phyloP scores from a whole-genome alignment of 371 early-diverging fungal species.

The Syncephalastrum sp. region DNA sequence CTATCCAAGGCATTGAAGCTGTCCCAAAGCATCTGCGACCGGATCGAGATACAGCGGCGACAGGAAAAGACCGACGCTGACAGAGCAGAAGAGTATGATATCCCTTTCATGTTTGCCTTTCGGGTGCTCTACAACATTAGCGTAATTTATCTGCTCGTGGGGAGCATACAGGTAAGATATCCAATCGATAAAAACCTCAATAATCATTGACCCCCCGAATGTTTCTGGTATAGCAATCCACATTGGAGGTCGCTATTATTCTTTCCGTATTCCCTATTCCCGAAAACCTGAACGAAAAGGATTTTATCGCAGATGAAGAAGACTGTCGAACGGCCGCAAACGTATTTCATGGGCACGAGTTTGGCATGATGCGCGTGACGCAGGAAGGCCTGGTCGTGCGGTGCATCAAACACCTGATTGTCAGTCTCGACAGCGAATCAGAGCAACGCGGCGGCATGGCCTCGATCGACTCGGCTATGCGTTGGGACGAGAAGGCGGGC shows the following conservation, averaged over 20 bases:
- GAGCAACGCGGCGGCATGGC: conserved; percentile 46
- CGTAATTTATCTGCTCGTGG: conserved; percentile 46
- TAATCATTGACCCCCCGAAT: neutral
- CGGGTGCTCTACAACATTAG: conserved; percentile 49
- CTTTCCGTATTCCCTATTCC: conserved; percentile 49
- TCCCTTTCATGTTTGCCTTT: conserved; percentile 54
- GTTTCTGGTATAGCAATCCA: conserved; percentile 35
- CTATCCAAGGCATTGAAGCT: conserved; percentile 42
- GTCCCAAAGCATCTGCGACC: conserved; percentile 46
- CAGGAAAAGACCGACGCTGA: conserved; percentile 26
- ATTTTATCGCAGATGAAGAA: conserved; percentile 39
- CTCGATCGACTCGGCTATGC: conserved; percentile 47
- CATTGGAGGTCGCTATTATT: conserved; percentile 48
- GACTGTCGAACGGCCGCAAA: conserved; percentile 37
- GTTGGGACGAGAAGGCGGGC: conserved; percentile 50
- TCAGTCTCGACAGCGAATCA: conserved; percentile 44
- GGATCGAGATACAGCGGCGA: conserved; percentile 42
- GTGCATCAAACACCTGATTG: conserved; percentile 49
- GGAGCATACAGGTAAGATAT: conserved; percentile 41
- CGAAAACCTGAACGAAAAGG: conserved; percentile 32
- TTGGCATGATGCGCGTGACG: conserved; percentile 48
- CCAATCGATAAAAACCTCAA: neutral
- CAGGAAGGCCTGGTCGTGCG: conserved; percentile 48
- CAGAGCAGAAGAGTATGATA: conserved; percentile 33
- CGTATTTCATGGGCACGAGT: conserved; percentile 42